These are phyloP conservation scores for Lichtheimia ramosa DNA, from an alignment of 371 early-diverging fungal species.

Conservation along the genomic window DNA sequence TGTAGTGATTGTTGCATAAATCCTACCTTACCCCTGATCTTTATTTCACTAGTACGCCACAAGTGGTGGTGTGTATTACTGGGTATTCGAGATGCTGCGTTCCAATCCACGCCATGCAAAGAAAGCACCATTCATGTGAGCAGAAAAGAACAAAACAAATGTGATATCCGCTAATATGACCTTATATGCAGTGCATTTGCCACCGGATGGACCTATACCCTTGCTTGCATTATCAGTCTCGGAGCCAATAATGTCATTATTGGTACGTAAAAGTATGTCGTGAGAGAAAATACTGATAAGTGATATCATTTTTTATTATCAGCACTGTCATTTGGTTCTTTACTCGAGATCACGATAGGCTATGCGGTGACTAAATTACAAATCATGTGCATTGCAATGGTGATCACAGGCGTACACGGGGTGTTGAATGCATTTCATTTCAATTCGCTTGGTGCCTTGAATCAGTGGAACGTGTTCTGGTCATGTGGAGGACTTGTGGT, in stretches of 20 bases:
- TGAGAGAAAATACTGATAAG: background rate
- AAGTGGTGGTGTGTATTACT: constrained; percentile 71
- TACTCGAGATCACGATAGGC: constrained; percentile 23
- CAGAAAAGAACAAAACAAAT: background rate
- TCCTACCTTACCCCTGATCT: background rate
- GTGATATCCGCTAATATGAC: background rate
- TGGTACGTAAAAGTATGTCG: constrained; percentile 17
- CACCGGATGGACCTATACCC: constrained; percentile 45
- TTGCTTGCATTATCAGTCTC: constrained; percentile 40
- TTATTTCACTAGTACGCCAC: constrained; percentile 51
- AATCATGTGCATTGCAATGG: constrained; percentile 29
- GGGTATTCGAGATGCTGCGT: constrained; percentile 40
- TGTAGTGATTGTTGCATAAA: background rate
- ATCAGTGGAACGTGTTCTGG: constrained; percentile 45
- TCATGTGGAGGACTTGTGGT: constrained; percentile 36
- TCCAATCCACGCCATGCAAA: constrained; percentile 16
- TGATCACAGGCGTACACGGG: constrained; percentile 29
- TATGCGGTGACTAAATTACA: constrained; percentile 15
- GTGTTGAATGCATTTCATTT: constrained; percentile 29
- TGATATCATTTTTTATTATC: no score
- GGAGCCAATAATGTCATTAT: constrained; percentile 45
- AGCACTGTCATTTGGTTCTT: constrained; percentile 31
- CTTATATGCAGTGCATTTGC: constrained; percentile 33
- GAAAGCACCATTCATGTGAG: constrained; percentile 36
- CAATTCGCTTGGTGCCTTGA: constrained; percentile 23